Base-by-base conservation (phyloP, 2,329 filamentous ascomycete species). In the Botryotinia globosa region DNA sequence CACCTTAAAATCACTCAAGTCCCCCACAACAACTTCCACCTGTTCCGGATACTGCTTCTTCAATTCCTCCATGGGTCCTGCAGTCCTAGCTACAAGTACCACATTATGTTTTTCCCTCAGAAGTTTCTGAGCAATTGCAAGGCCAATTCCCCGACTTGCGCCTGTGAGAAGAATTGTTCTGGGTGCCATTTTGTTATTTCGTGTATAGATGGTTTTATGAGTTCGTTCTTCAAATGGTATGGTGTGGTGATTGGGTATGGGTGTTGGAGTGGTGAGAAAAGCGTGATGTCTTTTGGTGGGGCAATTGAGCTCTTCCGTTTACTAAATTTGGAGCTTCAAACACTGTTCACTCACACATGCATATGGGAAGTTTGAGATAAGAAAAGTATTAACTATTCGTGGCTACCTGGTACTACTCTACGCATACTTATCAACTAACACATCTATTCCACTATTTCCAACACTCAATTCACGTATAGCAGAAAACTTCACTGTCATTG, bases 121-220 rank as follows among this genome's bases (percentile, higher is more conserved):
- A 44, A 91, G 82, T 63, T 84, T 81, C 58, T 85, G 81, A 4
- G 87, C 83, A 12, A 90, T 82, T 73, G 87, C 87, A 18, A 89
- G 83, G 65, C 89, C 89, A 69, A 91, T 87, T 39, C 89, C 89
- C 73, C 88, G 87, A 81, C 88, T 90, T 29, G 88, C 88, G 44
- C 89, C 89, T 4, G 89, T 91, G 48, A 94, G 84, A 74, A 94
- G 89, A 79, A 94, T 88, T 34, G 88, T 89, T 80, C 93, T 92
- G 12, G 86, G 81, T n/a, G 83, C 69, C 83, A 87, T 85, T 25
- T 7, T 68, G 14, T 83, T 87, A 85, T 22, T 29, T 56, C 22
- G 1, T 7, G 42, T 32, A 42, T 25, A 10, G 2, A 37, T 42
- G n/a, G 9, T 18, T 42, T 32, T 44, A 3, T 32, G 25, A 44